Conservation (phyloP, 179 eudicot species). For the Beta corolliflora region DNA sequence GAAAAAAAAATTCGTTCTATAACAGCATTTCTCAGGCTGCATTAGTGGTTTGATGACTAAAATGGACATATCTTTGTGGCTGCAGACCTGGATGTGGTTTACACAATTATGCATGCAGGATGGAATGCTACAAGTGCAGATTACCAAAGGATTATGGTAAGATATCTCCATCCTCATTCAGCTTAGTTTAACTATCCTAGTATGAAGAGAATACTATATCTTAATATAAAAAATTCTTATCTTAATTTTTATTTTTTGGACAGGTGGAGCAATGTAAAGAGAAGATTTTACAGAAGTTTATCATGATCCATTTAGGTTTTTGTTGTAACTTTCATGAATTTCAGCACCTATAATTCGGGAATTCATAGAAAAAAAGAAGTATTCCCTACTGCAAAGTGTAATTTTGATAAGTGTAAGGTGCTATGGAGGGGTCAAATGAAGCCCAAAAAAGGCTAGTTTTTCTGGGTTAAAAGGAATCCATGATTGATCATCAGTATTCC, state of each 20-base stretch:
- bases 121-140: conserved; percentile 69
- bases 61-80: not conserved
- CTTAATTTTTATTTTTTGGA: not conserved
- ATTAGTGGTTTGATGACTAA: not conserved
- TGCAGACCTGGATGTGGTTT: conserved; percentile 71
- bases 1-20: not conserved
- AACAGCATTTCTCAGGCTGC: conserved; percentile 9
- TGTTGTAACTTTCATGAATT: conserved; percentile 13
- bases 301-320: conserved; percentile 7
- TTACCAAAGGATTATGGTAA: conserved; percentile 59
- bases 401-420: conserved; percentile 31
- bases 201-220: not conserved
- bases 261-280: conserved; percentile 39
- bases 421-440: conserved; percentile 15
- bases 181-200: not conserved
- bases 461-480: not conserved
- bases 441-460: conserved; percentile 15
- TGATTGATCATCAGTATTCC: not conserved
- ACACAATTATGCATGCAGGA: conserved; percentile 84
- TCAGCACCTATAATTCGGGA: conserved; percentile 1
- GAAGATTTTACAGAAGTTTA: conserved; percentile 13
- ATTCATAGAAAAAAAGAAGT: not conserved
- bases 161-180: conserved; percentile 10
- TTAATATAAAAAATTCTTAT: no score
- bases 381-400: conserved; percentile 27